Conservation (phyloP, 2,329 filamentous ascomycete species). For the Ambrosiella cleistominuta region DNA sequence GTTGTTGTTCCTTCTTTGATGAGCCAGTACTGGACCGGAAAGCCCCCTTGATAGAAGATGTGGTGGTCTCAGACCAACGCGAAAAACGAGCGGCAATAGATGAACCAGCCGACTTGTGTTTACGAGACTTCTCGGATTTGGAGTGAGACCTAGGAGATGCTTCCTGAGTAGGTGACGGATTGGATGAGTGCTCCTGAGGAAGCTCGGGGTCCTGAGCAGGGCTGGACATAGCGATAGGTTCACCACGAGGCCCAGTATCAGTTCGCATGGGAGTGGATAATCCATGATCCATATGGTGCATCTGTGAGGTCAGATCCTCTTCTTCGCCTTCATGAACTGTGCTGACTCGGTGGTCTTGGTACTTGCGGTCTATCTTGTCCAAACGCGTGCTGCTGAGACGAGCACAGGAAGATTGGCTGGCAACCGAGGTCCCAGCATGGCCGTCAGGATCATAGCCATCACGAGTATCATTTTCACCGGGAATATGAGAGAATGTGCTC, state of each 20-base stretch:
- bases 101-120: conserved; percentile 74
- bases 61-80: conserved; percentile 90
- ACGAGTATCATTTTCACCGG: conserved; percentile 55
- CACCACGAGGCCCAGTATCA: conserved; percentile 7
- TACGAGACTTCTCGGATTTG: conserved; percentile 56
- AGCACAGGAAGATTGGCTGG: conserved; percentile 30
- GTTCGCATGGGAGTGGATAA: conserved; percentile 1
- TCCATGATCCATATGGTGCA: conserved; percentile 26
- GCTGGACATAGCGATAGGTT: conserved; percentile 7
- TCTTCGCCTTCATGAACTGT: conserved; percentile 76
- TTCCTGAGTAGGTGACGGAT: not conserved
- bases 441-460: conserved; percentile 51
- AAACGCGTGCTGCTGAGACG: conserved; percentile 1
- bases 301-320: conserved; percentile 30
- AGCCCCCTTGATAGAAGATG: conserved; percentile 67
- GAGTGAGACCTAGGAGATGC: conserved; percentile 24
- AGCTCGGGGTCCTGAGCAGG: conserved; percentile 8
- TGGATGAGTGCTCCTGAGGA: conserved; percentile 2
- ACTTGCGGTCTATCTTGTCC: conserved; percentile 44
- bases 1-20: conserved; percentile 34
- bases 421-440: conserved; percentile 19
- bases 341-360: conserved; percentile 68
- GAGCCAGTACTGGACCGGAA: conserved; percentile 46
- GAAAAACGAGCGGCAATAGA: conserved; percentile 85
- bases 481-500: conserved; percentile 49